phyloP scores from a whole-genome alignment of 139 green algal species.

The Pleodorina starrii region DNA sequence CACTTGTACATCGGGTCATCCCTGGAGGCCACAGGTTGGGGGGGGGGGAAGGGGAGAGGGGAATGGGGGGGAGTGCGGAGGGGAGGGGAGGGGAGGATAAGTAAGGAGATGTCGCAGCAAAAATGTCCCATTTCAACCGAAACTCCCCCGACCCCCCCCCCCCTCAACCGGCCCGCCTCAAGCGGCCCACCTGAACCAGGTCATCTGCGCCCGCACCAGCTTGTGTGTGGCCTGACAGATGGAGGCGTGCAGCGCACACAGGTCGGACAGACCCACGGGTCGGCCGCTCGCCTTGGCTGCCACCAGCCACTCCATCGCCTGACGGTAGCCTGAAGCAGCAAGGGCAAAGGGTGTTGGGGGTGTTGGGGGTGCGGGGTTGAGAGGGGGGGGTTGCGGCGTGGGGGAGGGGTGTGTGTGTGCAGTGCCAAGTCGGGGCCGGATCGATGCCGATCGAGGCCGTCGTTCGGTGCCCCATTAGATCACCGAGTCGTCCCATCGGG shows the following conservation, averaged over 20 bases:
- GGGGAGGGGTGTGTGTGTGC: too few relatives aligned
- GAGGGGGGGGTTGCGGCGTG: too few relatives aligned
- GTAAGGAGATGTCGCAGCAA: background rate
- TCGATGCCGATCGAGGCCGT: too few relatives aligned
- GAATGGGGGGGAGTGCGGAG: too few relatives aligned
- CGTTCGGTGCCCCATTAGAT: too few relatives aligned
- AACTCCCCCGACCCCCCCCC: too few relatives aligned
- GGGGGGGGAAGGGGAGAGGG: background rate
- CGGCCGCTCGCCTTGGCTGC: background rate
- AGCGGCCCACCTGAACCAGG: slow-evolving; percentile 85
- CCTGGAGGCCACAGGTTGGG: too few relatives aligned
- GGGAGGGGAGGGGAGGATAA: background rate
- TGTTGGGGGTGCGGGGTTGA: too few relatives aligned
- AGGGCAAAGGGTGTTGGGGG: background rate
- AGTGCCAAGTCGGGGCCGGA: too few relatives aligned
- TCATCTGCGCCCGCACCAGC: slow-evolving; percentile 85
- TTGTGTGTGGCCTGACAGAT: slow-evolving; percentile 79
- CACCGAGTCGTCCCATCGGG: too few relatives aligned
- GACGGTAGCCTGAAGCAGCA: slow-evolving; percentile 64
- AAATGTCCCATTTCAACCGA: too few relatives aligned
- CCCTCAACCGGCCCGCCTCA: too few relatives aligned
- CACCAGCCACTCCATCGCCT: slow-evolving; percentile 65
- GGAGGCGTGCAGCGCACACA: slow-evolving; percentile 31
- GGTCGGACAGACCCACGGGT: slow-evolving; percentile 19
- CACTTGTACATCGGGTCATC: slow-evolving; percentile 75